Base-by-base conservation (phyloP, 441 rosid species). In the Corymbia citriodora region DNA sequence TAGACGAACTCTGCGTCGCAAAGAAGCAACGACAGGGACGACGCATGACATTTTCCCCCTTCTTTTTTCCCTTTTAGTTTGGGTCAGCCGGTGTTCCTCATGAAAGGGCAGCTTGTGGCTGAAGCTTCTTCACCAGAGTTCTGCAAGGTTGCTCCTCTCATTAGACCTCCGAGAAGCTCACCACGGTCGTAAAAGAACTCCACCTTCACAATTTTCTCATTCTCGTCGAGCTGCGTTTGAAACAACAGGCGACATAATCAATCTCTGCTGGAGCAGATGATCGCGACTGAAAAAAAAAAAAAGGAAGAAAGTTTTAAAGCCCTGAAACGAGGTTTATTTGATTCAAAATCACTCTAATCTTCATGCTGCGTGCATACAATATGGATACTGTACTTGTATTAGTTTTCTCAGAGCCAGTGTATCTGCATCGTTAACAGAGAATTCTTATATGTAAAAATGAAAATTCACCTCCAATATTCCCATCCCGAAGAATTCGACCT, bases 141-240 rank as follows among this genome's bases (percentile, higher is more conserved):
- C 31, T 88, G 90, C 53, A 88, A 21, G n/a, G 49, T 52, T 8
- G 45, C 90, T 40, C 95, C 95, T 70, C 92, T 94, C 92, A 94
- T 81, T 18, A 96, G 96, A 70, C 93, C 94, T 88, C 96, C 97
- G 29, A 96, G 94, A 89, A 95, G 89, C 81, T 94, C 96, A 29
- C 94, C 95, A 4, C 95, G 90, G 83, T 95, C 94, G 2, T 89
- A 12, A 85, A 94, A 95, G 93, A 94, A 90, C 89, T 95, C 97
- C 7, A 93, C 94, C 92, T 93, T 96, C 92, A 90, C 92, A 55
- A 95, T 68, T 87, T 94, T 95, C 96, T 92, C 92, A 49, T 94
- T 9, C 87, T 94, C 95, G 79, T 96, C 94, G 89, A 95, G 91
- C 97, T 94, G 55, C 72, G 29, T 1, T 23, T 17, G 87, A 8